A percentile compares a stretch with the other conserved stretches of the same genome.
Evolutionary conservation across 202 grass and related monocot genomes (phyloP).

Genomic region (Musa balbisiana): DNA sequence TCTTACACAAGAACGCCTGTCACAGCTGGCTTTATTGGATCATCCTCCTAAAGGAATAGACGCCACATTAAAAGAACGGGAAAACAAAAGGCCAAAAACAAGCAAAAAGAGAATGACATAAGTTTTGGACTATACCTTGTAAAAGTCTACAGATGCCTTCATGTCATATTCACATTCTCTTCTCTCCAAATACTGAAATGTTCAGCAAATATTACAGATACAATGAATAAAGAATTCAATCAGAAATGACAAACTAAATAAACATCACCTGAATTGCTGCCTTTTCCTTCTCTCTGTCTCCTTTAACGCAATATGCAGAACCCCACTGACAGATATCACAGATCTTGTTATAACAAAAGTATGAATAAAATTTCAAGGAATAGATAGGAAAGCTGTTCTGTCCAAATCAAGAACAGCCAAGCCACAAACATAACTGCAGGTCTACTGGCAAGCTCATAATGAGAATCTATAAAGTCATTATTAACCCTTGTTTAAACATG

Average conservation of each 20-base stretch:
- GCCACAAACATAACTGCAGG: no score
- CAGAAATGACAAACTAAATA: conserved; percentile 1
- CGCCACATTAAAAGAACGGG: conserved; percentile 16
- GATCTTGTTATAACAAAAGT: conserved; percentile 1
- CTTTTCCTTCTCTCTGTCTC: conserved; percentile 43
- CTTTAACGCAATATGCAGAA: conserved; percentile 80
- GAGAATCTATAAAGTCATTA: no score
- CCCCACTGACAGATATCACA: conserved; percentile 62
- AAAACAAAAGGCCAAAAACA: not conserved
- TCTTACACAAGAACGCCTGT: conserved; percentile 67
- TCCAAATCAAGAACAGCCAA: not conserved
- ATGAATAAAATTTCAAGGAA: not conserved
- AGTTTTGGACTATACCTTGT: conserved; percentile 38
- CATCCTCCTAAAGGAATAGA: conserved; percentile 46
- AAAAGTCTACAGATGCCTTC: conserved; percentile 83
- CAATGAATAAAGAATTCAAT: not conserved
- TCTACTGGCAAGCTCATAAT: no score
- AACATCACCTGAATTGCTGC: conserved; percentile 69
- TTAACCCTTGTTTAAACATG: no score
- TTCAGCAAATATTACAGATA: conserved; percentile 11
- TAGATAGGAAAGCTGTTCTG: not conserved
- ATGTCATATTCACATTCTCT: conserved; percentile 96
- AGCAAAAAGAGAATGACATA: not conserved
- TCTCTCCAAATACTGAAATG: conserved; percentile 71
- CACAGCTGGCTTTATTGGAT: conserved; percentile 48